phyloP scores from a whole-genome alignment of 1,139 yeast species.

The Taphrina deformans region DNA sequence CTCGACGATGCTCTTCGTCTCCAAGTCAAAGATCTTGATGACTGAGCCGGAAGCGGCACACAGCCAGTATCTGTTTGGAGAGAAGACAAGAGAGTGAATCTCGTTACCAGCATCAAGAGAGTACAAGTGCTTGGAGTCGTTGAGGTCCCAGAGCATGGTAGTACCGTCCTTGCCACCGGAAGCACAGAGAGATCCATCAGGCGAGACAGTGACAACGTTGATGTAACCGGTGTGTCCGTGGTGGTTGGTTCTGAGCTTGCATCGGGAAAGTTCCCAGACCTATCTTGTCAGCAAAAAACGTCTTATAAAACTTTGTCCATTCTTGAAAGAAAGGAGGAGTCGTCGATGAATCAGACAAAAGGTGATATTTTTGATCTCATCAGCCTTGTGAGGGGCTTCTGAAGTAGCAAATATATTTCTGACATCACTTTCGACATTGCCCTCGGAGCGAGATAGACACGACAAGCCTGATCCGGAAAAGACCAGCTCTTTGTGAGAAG shows the following conservation, averaged over 20 bases:
- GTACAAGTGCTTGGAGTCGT: conserved; percentile 85
- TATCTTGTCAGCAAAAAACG: conserved; percentile 44
- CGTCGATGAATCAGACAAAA: conserved; percentile 33
- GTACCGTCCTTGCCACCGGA: conserved; percentile 99
- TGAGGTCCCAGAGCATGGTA: conserved; percentile 98
- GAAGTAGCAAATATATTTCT: conserved; percentile 95
- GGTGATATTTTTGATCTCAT: conserved; percentile 87
- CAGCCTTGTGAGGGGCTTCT: conserved; percentile 63
- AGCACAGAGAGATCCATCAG: conserved; percentile 99
- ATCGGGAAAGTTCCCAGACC: conserved; percentile 94
- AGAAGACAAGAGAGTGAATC: conserved; percentile 97
- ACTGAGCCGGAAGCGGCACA: conserved; percentile 99
- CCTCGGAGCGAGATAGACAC: conserved; percentile 1
- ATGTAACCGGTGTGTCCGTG: conserved; percentile 99
- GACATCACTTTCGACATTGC: conserved; percentile 33
- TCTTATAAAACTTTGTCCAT: conserved; percentile 33
- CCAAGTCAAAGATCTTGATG: conserved; percentile 97
- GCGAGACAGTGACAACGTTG: conserved; percentile 95
- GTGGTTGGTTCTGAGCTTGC: conserved; percentile 91
- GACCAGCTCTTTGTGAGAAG: background rate
- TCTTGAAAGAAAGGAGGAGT: conserved; percentile 11
- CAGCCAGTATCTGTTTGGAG: conserved; percentile 99
- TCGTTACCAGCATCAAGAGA: conserved; percentile 94
- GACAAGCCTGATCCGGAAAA: background rate
- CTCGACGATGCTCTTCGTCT: conserved; percentile 92